phyloP scores from a whole-genome alignment of 495 filamentous ascomycete genomes.

The Xylaria nigripes region DNA sequence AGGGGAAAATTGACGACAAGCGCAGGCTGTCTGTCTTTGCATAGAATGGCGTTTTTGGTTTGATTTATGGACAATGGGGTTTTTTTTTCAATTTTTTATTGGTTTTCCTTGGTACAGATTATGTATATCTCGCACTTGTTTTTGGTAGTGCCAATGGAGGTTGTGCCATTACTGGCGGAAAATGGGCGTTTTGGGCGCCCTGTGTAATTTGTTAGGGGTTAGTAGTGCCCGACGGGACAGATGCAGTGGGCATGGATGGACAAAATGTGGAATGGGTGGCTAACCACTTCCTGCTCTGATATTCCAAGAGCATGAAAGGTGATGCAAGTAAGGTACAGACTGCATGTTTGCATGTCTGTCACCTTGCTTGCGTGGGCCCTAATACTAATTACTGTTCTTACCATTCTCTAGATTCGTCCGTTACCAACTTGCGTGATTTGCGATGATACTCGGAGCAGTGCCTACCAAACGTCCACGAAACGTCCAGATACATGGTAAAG shows the following conservation, averaged over 20 bases:
- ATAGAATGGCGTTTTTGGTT: constrained; percentile 25
- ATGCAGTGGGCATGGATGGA: constrained; percentile 9
- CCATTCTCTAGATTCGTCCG: not conserved
- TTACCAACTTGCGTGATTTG: not conserved
- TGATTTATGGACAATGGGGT: not conserved
- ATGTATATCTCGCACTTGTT: not conserved
- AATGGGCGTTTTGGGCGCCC: constrained; percentile 18
- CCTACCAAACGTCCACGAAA: not conserved
- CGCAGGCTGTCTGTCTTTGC: constrained; percentile 25
- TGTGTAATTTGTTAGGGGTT: constrained; percentile 10
- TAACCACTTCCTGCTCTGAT: constrained; percentile 23
- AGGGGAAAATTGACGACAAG: constrained; percentile 23
- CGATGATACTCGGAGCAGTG: not conserved
- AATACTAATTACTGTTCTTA: constrained; percentile 22
- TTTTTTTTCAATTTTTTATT: too few species aligned
- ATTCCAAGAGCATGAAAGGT: constrained; percentile 17
- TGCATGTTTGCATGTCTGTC: constrained; percentile 13
- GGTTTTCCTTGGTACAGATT: constrained; percentile 5
- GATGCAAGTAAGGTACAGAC: constrained; percentile 11
- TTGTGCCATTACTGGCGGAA: constrained; percentile 3
- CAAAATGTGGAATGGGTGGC: constrained; percentile 10
- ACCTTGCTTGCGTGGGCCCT: constrained; percentile 22
- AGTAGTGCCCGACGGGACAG: constrained; percentile 8
- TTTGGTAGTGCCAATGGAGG: not conserved
- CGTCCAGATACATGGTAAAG: not conserved